These are phyloP conservation scores for Diaporthe sp. DNA, from an alignment of 2,329 filamentous ascomycete species.

Conservation along the genomic window DNA sequence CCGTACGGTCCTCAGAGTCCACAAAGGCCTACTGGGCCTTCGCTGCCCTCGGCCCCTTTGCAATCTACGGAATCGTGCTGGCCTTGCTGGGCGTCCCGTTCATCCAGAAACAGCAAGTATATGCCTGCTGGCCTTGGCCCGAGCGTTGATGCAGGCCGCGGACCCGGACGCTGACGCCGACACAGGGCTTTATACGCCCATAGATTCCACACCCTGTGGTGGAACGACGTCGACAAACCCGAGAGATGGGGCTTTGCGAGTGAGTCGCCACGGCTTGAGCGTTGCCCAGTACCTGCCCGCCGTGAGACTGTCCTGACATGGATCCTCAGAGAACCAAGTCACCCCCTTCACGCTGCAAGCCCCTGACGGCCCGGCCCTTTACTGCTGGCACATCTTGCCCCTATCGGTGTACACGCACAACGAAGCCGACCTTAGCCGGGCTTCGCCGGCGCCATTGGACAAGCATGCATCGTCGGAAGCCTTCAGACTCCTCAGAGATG, in stretches of 20 bases:
- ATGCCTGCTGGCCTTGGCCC: not conserved
- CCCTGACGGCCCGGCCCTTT: constrained; percentile 81
- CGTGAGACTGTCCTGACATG: not conserved
- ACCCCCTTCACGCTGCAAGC: constrained; percentile 86
- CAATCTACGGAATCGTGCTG: constrained; percentile 77
- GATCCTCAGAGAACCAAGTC: constrained; percentile 80
- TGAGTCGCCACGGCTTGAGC: constrained; percentile 54
- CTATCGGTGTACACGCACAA: constrained; percentile 81
- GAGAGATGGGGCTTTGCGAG: constrained; percentile 90
- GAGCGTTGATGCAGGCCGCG: not conserved
- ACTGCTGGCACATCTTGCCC: constrained; percentile 92
- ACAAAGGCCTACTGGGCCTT: constrained; percentile 67
- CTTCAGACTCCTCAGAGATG: constrained; percentile 73
- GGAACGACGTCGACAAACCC: constrained; percentile 80
- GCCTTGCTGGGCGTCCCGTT: constrained; percentile 74
- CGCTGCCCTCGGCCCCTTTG: constrained; percentile 64
- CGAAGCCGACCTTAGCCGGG: constrained; percentile 67
- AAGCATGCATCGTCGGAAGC: constrained; percentile 70
- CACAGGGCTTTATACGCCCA: constrained; percentile 86
- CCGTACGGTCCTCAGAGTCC: constrained; percentile 42
- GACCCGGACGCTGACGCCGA: constrained; percentile 3
- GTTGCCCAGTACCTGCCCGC: not conserved
- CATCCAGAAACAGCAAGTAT: constrained; percentile 83
- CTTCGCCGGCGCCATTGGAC: constrained; percentile 32
- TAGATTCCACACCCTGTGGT: constrained; percentile 79